Percentiles rank a stretch among this genome's conserved stretches.
phyloP scores from a whole-genome alignment of 1,284 basidiomycete species.

The Cutaneotrichosporon daszewskae region DNA sequence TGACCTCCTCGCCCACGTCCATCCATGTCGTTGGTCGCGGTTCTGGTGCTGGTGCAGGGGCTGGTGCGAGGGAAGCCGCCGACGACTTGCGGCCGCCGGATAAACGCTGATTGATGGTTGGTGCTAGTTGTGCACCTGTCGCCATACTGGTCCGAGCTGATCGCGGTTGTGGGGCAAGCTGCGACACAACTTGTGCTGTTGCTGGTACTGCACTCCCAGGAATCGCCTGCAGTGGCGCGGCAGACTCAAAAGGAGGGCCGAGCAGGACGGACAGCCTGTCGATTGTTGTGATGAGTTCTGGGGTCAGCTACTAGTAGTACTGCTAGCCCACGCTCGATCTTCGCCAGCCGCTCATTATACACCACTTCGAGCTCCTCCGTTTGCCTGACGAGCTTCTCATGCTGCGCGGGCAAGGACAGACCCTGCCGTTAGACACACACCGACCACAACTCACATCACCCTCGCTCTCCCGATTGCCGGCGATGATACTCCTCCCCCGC shows the following conservation, averaged over 20 bases:
- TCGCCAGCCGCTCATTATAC: conserved; percentile 32
- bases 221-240: conserved; percentile 32
- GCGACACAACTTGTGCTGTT: too few relatives aligned
- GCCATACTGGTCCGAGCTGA: neutral
- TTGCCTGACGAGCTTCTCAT: conserved; percentile 30
- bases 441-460: conserved; percentile 29
- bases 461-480: conserved; percentile 27
- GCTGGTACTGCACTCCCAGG: conserved; percentile 14
- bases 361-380: conserved; percentile 31
- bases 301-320: neutral
- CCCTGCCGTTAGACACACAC: too few relatives aligned
- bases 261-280: conserved; percentile 30
- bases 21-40: conserved; percentile 19
- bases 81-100: conserved; percentile 8
- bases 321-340: conserved; percentile 27
- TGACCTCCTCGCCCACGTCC: conserved; percentile 35
- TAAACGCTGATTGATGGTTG: conserved; percentile 12
- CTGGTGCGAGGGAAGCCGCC: neutral
- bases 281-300: conserved; percentile 19
- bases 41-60: neutral
- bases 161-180: too few relatives aligned
- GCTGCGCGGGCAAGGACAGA: conserved; percentile 29
- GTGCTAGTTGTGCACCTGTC: conserved; percentile 5
- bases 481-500: conserved; percentile 27
- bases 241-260: conserved; percentile 34